Base-by-base conservation (phyloP, 2,329 filamentous ascomycete genomes). In the Colletotrichum navitas region DNA sequence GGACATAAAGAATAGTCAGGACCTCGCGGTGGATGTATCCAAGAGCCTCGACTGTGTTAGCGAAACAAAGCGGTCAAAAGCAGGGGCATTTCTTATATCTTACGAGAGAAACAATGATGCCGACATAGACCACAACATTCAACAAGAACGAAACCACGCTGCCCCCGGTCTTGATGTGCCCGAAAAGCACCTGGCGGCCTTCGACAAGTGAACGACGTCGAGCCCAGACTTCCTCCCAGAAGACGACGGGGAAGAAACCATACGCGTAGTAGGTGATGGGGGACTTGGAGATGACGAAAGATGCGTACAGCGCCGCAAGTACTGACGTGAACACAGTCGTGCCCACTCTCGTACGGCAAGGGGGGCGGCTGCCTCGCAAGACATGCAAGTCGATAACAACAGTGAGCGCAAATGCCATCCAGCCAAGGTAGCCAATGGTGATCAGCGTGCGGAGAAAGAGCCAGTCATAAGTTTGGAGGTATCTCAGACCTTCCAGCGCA, bases 391-490 rank as follows among this genome's bases (percentile, higher is more conserved):
- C 93, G 73, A 98, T 87, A 59, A 98, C 94, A 0, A 92, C 97
- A 0, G 94, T 96, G 62, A 97, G 85, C 2, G 95, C 94, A 81
- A 95, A 99, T 1, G 93, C 92, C 78, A 98, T 97, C 95, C 95
- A 99, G 26, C 96, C 96, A 10, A 98, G 83, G 78, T 98, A 99
- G 24, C 96, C 96, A 16, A 93, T 79, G 2, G 96, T 98, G 71
- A 99, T 92, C 61, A 99, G 86, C 2, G 94, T 92, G 72, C 96
- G 89, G 45, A 99, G 84, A 82, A 99, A 99, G 2, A 99, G 86
- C 96, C 96, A 99, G 83, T 99, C 96, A 77, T 99, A 99, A 0
- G 95, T 99, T 81, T 99, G 96, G 34, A 99, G 87, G 80, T 99
- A 99, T 62, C 96, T 90, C 72, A 99, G 84, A 10, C 96, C 96